phyloP scores from a whole-genome alignment of 148 eudicot species.

The Nyssa sinensis region DNA sequence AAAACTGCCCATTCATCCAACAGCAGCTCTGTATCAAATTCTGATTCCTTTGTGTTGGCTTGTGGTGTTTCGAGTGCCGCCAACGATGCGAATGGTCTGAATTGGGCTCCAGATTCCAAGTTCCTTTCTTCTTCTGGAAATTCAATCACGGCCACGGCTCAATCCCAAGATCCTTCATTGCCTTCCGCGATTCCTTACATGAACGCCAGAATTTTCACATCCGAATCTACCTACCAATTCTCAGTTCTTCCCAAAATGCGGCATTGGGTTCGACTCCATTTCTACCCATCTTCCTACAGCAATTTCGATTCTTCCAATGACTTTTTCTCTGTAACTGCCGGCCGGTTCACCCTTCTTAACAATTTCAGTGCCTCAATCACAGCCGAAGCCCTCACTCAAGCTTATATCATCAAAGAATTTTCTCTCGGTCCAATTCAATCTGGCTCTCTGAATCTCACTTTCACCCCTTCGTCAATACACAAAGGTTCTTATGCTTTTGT shows the following conservation, averaged over 20 bases:
- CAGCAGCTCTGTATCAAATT: slow-evolving; percentile 4
- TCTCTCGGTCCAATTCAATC: slow-evolving; percentile 32
- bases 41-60: slow-evolving; percentile 21
- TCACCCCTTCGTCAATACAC: slow-evolving; percentile 40
- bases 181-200: slow-evolving; percentile 72
- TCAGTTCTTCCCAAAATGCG: slow-evolving; percentile 34
- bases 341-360: slow-evolving; percentile 50
- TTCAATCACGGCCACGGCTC: slow-evolving; percentile 35
- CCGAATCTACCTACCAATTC: slow-evolving; percentile 48
- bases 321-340: slow-evolving; percentile 49
- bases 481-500: slow-evolving; percentile 52
- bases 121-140: slow-evolving; percentile 34
- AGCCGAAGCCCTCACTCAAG: slow-evolving; percentile 61
- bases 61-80: slow-evolving; percentile 22
- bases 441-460: slow-evolving; percentile 34
- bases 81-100: slow-evolving; percentile 51
- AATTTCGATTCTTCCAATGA: slow-evolving; percentile 46
- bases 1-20: background rate
- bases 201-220: slow-evolving; percentile 59
- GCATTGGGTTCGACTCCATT: slow-evolving; percentile 56
- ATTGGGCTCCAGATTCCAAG: slow-evolving; percentile 63
- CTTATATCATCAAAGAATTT: slow-evolving; percentile 70
- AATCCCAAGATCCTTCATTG: slow-evolving; percentile 68
- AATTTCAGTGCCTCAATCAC: slow-evolving; percentile 74
- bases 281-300: slow-evolving; percentile 64